Evolutionary conservation across 176 grass and related monocot species (phyloP), one percentile per base, ranked within the genome.

Genomic region (Rhynchospora tenuis): DNA sequence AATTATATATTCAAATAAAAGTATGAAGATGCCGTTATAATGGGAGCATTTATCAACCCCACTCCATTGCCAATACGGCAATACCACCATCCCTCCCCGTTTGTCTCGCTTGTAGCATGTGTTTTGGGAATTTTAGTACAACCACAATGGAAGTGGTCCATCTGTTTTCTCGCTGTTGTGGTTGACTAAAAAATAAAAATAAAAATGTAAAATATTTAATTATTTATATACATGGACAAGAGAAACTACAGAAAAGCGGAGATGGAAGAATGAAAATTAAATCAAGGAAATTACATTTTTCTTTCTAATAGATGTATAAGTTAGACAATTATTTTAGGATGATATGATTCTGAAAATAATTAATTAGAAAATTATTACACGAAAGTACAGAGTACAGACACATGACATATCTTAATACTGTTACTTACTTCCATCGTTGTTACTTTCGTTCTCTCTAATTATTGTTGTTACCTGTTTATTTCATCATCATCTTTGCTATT

Each of bases 81-180:
- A 28, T 47, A 81, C 78, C 78, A 81, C 56, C 78, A 50, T 66
- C 58, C 66, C 42, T 50, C 44, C 78, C 61, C 20, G 78, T 63
- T 59, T 80, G 27, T 75, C 2, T 75, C 16, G 13, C 72, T 62
- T 22, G 78, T 2, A 80, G 16, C 78, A 80, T 80, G 55, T 80
- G 78, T 56, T 62, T 17, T 80, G 10, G 29, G 55, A 82, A 59
- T 61, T 82, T 26, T 54, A 19, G 44, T 67, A 50, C 62, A 64
- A 27, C 59, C 23, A 65, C 58, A 66, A 46, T 10, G 14, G 38
- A 81, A 60, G 29, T 63, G 78, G 42, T 61, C 17, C 15, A 80
- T 57, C 28, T 80, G 28, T 80, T 80, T 80, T 47, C 6, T 45
- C 23, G 15, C 16, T 63, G 57, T 80, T 23, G 5, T 45, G 5